Evolutionary conservation across 257 asterid genomes (phyloP), one percentile per base, ranked within the genome.

Genomic region (Capsicum rhomboideum): DNA sequence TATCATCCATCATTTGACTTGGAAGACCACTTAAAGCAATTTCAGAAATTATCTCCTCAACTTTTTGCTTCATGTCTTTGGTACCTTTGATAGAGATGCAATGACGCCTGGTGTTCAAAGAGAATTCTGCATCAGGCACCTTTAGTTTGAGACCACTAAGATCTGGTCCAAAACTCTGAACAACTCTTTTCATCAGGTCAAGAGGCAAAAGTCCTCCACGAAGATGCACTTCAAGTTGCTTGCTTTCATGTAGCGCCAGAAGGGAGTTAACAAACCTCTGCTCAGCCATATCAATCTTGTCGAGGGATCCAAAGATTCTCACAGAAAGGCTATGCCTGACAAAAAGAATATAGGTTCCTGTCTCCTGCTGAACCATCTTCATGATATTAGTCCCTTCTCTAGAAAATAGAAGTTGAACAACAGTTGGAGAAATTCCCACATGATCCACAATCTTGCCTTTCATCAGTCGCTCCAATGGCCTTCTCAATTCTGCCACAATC

Each of bases 131-230:
- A 56, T 88, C 93, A 0, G 98, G 98, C 50, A 94, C 84, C 87
- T 81, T 90, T 85, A 91, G 89, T 86, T 89, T 90, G 54, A 96
- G 98, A 67, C 97, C 94, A 2, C 56, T 89, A 64, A 96, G 98
- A 78, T 96, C 98, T 2, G 97, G 92, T 50, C 99, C 98, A 55
- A 89, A 96, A 61, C 86, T 90, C 83, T 90, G 90, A 54, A 96
- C 98, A 13, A 94, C 91, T 85, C 91, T 87, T 91, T 96, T 96
- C 99, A 96, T 93, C 94, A 94, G 85, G 87, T 94, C 98, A 59
- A 93, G 92, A 59, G 99, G 98, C 13, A 91, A 81, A 80, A 53
- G 85, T 9, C 90, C 89, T 80, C 90, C 92, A 1, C 98, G 95
- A n/a, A 96, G 97, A 44, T 87, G 92, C 85, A 96, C 90, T 86